Evolutionary conservation across 2,329 filamentous ascomycete species (phyloP).

Genomic region (Verticillium nubilum): DNA sequence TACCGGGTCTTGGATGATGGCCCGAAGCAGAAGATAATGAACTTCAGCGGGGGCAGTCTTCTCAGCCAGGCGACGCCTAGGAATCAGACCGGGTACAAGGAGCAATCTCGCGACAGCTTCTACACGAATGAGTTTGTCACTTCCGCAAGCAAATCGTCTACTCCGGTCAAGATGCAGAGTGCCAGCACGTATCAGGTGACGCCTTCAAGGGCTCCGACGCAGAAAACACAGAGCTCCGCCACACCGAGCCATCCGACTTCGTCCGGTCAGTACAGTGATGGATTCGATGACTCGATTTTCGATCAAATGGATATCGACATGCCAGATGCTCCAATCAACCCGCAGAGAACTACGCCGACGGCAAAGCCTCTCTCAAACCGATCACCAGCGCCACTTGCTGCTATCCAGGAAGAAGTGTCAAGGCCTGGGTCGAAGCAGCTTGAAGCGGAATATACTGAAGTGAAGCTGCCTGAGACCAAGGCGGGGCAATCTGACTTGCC

Average conservation of each 20-base stretch:
- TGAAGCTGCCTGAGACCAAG: not conserved
- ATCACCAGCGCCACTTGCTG: not conserved
- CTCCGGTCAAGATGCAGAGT: not conserved
- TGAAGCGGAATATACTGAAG: too few relatives aligned
- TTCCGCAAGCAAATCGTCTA: not conserved
- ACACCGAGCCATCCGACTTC: not conserved
- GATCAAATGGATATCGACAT: not conserved
- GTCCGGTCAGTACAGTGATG: not conserved
- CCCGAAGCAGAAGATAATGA: constrained; percentile 71
- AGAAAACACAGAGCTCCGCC: not conserved
- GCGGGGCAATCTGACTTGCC: not conserved
- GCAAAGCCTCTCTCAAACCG: not conserved
- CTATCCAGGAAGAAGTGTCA: not conserved
- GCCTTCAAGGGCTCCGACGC: not conserved
- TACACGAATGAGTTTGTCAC: constrained; percentile 60
- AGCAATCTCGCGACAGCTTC: constrained; percentile 78
- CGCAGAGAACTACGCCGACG: not conserved
- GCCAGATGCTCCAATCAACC: not conserved
- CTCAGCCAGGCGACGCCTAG: constrained; percentile 60
- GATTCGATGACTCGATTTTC: not conserved
- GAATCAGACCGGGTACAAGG: constrained; percentile 60
- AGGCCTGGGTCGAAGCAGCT: not conserved
- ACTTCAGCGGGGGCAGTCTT: constrained; percentile 57
- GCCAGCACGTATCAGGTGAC: not conserved
- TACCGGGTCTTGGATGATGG: constrained; percentile 86